Conservation (phyloP, 148 eudicot genomes). For the Euryodendron excelsum region DNA sequence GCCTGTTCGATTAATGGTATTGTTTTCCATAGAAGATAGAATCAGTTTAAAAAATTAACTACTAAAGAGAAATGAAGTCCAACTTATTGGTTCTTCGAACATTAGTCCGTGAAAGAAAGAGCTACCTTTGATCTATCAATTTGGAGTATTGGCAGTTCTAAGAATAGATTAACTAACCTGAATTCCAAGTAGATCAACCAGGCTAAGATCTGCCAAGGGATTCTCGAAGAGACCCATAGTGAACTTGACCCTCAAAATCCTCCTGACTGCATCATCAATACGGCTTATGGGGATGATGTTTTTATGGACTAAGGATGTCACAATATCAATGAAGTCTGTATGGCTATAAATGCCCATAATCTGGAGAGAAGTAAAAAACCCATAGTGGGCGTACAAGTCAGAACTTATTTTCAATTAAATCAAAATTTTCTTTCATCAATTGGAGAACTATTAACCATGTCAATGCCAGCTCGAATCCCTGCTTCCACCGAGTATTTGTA, state of each 20-base stretch:
- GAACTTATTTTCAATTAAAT: neutral
- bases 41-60: too few species aligned
- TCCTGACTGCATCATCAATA: constrained; percentile 11
- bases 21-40: too few species aligned
- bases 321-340: neutral
- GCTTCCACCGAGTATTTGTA: constrained; percentile 16
- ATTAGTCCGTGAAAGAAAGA: too few species aligned
- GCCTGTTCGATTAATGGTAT: constrained; percentile 16
- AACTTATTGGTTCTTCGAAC: too few species aligned
- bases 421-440: neutral
- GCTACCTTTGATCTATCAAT: too few species aligned
- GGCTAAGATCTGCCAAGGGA: constrained; percentile 16
- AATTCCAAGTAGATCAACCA: constrained; percentile 10
- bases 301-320: neutral
- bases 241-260: constrained; percentile 16
- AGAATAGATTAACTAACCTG: neutral
- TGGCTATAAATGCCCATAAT: constrained; percentile 2
- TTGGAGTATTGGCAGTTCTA: too few species aligned
- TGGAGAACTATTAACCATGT: constrained; percentile 10
- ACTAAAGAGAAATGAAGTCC: neutral
- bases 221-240: constrained; percentile 26
- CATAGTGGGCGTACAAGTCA: neutral
- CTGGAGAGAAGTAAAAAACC: neutral
- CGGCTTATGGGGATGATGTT: constrained; percentile 13
- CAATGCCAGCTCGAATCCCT: constrained; percentile 16